Evolutionary conservation across 2,329 filamentous ascomycete genomes (phyloP).

Genomic region (Paracorniculantispora psalliotae): DNA sequence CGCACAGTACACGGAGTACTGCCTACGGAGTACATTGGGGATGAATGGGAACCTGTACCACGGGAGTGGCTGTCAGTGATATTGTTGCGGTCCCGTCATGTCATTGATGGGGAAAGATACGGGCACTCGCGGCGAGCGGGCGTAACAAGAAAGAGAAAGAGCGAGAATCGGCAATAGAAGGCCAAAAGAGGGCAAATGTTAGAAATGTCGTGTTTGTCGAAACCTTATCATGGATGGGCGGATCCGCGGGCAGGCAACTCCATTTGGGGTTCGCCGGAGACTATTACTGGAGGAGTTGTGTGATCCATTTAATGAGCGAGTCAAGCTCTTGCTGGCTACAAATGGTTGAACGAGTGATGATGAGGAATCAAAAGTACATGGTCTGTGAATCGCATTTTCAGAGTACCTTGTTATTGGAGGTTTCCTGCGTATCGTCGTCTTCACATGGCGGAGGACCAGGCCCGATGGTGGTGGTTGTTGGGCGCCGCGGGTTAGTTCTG

Average conservation of each 20-base stretch:
- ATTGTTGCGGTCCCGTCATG: too few relatives aligned
- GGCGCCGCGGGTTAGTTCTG: not conserved
- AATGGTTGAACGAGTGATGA: not conserved
- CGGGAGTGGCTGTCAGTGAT: too few relatives aligned
- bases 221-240: slow-evolving; percentile 7
- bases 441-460: not conserved
- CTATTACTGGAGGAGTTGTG: not conserved
- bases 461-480: not conserved
- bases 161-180: too few relatives aligned
- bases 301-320: not conserved
- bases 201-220: not conserved
- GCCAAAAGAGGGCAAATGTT: not conserved
- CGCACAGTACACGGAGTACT: too few relatives aligned
- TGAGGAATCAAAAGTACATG: not conserved
- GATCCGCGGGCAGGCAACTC: slow-evolving; percentile 9
- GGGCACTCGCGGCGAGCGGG: not conserved
- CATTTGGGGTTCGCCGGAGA: not conserved
- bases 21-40: too few relatives aligned
- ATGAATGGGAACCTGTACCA: too few relatives aligned
- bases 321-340: not conserved
- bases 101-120: too few relatives aligned
- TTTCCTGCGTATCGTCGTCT: not conserved
- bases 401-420: not conserved
- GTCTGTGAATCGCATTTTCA: too few relatives aligned
- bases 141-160: too few relatives aligned